Conservation (phyloP, 2,329 filamentous ascomycete species). For the Ophiobolus disseminans region DNA sequence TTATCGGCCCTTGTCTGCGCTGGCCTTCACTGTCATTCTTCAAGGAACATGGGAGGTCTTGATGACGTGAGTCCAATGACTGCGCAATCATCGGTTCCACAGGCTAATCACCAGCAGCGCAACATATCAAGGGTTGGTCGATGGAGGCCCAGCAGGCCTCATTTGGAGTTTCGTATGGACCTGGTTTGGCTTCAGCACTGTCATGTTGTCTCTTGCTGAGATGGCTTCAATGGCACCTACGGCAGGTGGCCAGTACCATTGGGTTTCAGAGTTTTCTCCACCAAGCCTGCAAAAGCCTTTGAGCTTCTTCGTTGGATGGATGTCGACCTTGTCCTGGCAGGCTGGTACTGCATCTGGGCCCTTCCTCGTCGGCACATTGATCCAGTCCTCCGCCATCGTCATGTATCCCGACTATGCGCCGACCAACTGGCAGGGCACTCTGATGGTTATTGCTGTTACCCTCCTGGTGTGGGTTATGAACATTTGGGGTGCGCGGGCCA, state of each 20-base stretch:
- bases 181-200: conserved; percentile 41
- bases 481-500: conserved; percentile 36
- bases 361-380: conserved; percentile 57
- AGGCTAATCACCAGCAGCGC: conserved; percentile 20
- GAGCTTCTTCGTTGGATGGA: conserved; percentile 53
- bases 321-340: conserved; percentile 59
- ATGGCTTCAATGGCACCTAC: conserved; percentile 48
- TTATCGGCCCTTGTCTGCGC: conserved; percentile 40
- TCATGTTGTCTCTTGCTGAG: conserved; percentile 43
- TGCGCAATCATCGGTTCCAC: neutral
- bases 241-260: conserved; percentile 46
- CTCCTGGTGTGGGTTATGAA: conserved; percentile 54
- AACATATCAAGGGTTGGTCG: conserved; percentile 36
- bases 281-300: conserved; percentile 35
- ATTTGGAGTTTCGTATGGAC: conserved; percentile 48
- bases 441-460: conserved; percentile 57
- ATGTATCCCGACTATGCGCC: conserved; percentile 53
- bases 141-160: conserved; percentile 42
- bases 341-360: conserved; percentile 57
- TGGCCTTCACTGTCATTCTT: conserved; percentile 44
- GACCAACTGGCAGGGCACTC: conserved; percentile 57
- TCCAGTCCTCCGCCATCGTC: conserved; percentile 53
- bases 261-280: conserved; percentile 45
- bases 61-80: conserved; percentile 30
- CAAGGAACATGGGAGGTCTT: conserved; percentile 46